Conservation (phyloP, 139 green algal genomes). For the Micractinium sp. region DNA sequence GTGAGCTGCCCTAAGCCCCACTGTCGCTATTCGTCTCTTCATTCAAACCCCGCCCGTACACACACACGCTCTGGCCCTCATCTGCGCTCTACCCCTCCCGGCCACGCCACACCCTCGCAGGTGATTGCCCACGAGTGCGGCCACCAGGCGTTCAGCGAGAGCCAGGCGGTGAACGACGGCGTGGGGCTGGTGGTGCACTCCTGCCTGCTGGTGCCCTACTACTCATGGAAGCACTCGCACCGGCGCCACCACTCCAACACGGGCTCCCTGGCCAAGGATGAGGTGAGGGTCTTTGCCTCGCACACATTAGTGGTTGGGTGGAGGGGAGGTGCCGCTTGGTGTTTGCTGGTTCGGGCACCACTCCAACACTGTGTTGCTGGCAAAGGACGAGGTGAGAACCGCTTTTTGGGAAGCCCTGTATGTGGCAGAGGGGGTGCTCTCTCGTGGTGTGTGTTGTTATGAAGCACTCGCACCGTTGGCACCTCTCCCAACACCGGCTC, state of each 20-base stretch:
- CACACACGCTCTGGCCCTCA: neutral
- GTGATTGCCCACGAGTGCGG: constrained; percentile 87
- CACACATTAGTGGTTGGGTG: neutral
- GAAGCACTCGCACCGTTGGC: too few species aligned
- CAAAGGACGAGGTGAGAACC: neutral
- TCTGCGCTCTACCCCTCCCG: neutral
- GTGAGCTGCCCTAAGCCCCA: too few species aligned
- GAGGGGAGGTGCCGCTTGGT: neutral
- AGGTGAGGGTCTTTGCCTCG: constrained; percentile 50
- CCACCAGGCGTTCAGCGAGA: constrained; percentile 79
- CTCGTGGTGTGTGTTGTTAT: too few species aligned
- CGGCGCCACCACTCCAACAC: constrained; percentile 91
- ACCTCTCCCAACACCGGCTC: constrained; percentile 40
- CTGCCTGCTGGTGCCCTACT: constrained; percentile 88
- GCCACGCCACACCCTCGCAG: neutral
- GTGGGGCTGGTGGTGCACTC: constrained; percentile 86
- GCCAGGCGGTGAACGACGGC: constrained; percentile 72
- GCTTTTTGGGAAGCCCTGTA: too few species aligned
- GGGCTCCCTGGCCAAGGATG: constrained; percentile 75
- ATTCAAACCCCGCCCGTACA: too few species aligned
- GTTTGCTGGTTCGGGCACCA: too few species aligned
- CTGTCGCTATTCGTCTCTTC: too few species aligned
- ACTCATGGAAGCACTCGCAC: constrained; percentile 93
- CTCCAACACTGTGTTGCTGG: neutral
- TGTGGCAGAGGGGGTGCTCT: too few species aligned